These are phyloP conservation scores for Asterochloris erici DNA, from an alignment of 139 green algal species.

Conservation along the genomic window DNA sequence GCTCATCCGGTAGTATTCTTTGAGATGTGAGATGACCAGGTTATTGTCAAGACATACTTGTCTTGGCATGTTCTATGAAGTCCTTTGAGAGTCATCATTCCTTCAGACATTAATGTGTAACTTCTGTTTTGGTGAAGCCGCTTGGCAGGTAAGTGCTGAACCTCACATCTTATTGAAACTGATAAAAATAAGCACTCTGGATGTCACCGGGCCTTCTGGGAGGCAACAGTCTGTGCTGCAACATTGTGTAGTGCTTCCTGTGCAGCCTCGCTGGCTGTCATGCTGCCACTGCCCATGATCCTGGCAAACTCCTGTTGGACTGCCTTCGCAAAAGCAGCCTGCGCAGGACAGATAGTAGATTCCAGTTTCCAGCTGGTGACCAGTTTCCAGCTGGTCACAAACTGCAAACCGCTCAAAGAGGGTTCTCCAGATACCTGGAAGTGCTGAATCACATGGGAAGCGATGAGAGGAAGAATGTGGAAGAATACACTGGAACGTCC, in stretches of 20 bases:
- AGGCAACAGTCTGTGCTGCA: background rate
- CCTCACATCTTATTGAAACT: too few species aligned
- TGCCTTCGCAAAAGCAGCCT: background rate
- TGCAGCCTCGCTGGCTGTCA: conserved; percentile 11
- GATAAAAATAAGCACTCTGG: too few species aligned
- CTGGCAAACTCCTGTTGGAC: background rate
- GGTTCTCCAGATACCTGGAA: background rate
- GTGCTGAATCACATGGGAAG: background rate
- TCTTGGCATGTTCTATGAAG: too few species aligned
- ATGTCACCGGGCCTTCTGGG: too few species aligned
- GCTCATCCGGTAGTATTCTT: background rate
- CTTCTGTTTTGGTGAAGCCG: too few species aligned
- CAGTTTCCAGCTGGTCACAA: background rate
- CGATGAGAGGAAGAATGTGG: background rate
- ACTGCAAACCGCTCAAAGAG: background rate
- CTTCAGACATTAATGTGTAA: too few species aligned
- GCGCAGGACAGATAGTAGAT: background rate
- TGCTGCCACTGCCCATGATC: conserved; percentile 1
- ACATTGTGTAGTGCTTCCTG: conserved; percentile 5
- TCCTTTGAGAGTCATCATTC: too few species aligned
- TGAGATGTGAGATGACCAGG: too few species aligned
- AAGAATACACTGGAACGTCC: background rate
- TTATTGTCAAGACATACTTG: too few species aligned
- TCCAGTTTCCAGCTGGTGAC: background rate
- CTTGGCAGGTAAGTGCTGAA: too few species aligned